A percentile compares a stretch with the other conserved stretches of the same genome.
Evolutionary conservation across 768 basidiomycete species (phyloP).

Genomic region (Sporobolomyces roseus): DNA sequence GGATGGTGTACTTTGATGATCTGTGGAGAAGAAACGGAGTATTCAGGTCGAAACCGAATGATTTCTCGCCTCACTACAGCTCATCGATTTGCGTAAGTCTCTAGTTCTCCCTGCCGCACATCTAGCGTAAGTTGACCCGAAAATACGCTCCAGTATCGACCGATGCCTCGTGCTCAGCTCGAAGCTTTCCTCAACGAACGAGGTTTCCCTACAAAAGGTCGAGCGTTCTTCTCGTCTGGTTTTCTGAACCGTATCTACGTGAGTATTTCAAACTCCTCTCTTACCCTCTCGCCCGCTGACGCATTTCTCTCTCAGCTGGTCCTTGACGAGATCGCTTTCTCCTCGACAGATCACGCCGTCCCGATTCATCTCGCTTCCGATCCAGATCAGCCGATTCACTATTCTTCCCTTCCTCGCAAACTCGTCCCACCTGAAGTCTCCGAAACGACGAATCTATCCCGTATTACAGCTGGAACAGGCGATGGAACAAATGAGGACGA

Average conservation of each 20-base stretch:
- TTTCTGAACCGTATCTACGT: constrained; percentile 70
- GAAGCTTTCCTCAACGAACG: constrained; percentile 64
- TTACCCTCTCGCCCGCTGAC: background rate
- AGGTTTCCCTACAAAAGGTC: constrained; percentile 57
- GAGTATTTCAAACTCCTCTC: constrained; percentile 40
- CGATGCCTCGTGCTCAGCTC: constrained; percentile 61
- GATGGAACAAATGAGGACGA: constrained; percentile 57
- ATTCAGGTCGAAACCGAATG: constrained; percentile 55
- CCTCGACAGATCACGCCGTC: constrained; percentile 54
- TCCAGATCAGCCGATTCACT: constrained; percentile 52
- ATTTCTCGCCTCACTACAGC: constrained; percentile 69
- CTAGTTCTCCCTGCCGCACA: background rate
- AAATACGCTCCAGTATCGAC: constrained; percentile 44
- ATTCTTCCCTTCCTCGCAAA: constrained; percentile 45
- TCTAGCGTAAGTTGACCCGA: background rate
- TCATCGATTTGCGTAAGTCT: constrained; percentile 61
- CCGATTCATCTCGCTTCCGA: constrained; percentile 61
- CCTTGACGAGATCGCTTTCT: constrained; percentile 27
- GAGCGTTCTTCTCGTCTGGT: constrained; percentile 45
- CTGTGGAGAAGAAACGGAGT: constrained; percentile 59
- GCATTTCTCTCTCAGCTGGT: constrained; percentile 15
- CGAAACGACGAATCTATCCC: constrained; percentile 34
- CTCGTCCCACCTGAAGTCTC: constrained; percentile 45
- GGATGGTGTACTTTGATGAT: constrained; percentile 70
- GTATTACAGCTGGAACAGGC: constrained; percentile 51